These are phyloP conservation scores for Scutellaria baicalensis DNA, from an alignment of 257 asterid genomes.

Conservation along the genomic window DNA sequence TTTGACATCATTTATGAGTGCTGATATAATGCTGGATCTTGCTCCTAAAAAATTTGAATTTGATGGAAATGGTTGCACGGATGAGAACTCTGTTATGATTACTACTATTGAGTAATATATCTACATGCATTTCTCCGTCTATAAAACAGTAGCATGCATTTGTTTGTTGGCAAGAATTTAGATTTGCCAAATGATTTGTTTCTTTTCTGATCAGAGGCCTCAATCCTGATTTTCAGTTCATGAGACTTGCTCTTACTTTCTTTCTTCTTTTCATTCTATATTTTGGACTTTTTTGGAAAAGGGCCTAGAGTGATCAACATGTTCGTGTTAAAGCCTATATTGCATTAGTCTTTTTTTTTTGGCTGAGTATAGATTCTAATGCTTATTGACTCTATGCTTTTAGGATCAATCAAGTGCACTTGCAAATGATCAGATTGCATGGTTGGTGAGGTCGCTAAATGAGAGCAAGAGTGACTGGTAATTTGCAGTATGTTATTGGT, in stretches of 20 bases:
- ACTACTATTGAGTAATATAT: too few relatives aligned
- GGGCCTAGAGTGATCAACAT: too few relatives aligned
- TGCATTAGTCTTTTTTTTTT: not conserved
- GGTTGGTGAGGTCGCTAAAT: constrained; percentile 42
- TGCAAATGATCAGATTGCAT: constrained; percentile 29
- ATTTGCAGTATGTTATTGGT: not conserved
- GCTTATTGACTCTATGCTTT: not conserved
- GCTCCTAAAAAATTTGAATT: not conserved
- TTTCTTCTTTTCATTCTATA: not conserved
- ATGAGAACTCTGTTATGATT: not conserved
- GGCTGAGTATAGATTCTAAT: not conserved
- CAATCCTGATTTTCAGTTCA: not conserved
- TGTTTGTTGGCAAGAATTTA: not conserved
- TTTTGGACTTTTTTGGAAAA: not conserved
- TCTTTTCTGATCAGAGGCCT: not conserved
- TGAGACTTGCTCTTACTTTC: too few relatives aligned
- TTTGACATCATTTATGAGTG: not conserved
- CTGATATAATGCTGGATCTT: not conserved
- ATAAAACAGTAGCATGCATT: not conserved
- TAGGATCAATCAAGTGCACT: constrained; percentile 31
- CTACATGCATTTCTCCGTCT: too few relatives aligned
- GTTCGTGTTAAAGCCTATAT: not conserved
- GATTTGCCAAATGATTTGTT: too few relatives aligned
- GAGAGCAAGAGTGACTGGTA: constrained; percentile 55
- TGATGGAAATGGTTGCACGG: not conserved